These are phyloP conservation scores for Spinacia oleracea DNA, from an alignment of 179 eudicot genomes.

Conservation along the genomic window DNA sequence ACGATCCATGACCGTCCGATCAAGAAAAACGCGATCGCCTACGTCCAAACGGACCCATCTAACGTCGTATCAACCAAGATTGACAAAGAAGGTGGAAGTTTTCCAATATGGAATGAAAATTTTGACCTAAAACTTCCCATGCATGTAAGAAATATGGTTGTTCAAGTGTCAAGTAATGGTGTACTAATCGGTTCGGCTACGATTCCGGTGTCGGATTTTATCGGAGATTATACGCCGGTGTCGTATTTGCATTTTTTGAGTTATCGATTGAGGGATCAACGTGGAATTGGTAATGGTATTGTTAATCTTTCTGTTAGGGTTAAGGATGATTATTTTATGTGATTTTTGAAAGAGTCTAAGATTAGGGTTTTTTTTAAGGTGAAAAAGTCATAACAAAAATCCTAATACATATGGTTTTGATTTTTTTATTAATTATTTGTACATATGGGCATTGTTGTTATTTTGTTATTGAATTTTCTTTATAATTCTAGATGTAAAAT, in stretches of 20 bases:
- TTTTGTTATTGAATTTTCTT: too few species aligned
- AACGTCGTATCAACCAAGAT: conserved; percentile 18
- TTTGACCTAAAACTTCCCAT: conserved; percentile 40
- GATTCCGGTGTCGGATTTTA: conserved; percentile 50
- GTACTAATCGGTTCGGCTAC: conserved; percentile 40
- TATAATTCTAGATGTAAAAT: too few species aligned
- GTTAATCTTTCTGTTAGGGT: conserved; percentile 58
- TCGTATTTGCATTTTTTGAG: conserved; percentile 55
- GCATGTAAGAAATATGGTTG: conserved; percentile 33
- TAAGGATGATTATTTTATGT: conserved; percentile 7
- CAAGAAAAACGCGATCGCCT: conserved; percentile 43
- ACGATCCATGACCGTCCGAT: conserved; percentile 25
- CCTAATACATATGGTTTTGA: too few species aligned
- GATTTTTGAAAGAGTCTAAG: neutral
- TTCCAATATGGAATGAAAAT: conserved; percentile 56
- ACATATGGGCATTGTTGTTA: too few species aligned
- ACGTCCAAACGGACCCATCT: conserved; percentile 33
- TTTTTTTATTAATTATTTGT: too few species aligned
- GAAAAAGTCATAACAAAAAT: too few species aligned
- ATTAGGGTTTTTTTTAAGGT: neutral
- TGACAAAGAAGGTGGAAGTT: conserved; percentile 44
- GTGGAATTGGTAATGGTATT: conserved; percentile 49
- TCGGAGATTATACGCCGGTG: conserved; percentile 38
- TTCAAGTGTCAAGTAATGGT: conserved; percentile 34
- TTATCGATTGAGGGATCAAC: conserved; percentile 52